Evolutionary conservation across 129 eudicot genomes (phyloP), one percentile per base, ranked within the genome.

Genomic region (Gnaphalium uliginosum): DNA sequence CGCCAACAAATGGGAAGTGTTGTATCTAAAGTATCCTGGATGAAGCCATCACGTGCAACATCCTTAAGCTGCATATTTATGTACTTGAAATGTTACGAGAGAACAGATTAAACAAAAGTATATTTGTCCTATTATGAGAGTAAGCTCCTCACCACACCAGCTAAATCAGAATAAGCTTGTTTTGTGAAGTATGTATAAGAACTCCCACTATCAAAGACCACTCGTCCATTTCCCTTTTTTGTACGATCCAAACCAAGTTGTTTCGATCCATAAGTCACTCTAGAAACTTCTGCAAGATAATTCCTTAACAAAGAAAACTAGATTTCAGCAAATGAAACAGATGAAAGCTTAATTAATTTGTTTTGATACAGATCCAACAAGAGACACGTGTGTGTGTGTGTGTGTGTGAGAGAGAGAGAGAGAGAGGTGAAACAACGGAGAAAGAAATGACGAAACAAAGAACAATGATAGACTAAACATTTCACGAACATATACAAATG

Each of bases 1-100:
- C 73, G 83, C 96, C 96, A 90, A 81, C 96, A 90, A 69, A 90
- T 66, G 32, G 96, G 96, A 21, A 90, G 82, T 14, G 91, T 86
- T 73, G 82, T 72, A 79, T 90, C 96, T 73, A 94, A 88, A 54
- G 81, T 68, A 75, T 88, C 94, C 53, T 43, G 88, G 59, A 82
- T 69, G 64, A 86, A 88, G 73, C 79, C 83, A 69, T 86, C 86
- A 25, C 61, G 71, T n/a, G 86, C 73, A 62, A 84, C 75, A 68
- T 78, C 86, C 79, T 82, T 73, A 76, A 88, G 81, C 96, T 90
- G 89, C 81, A 80, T 7, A 33, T 57, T 27, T 22, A 72, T 41
- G 66, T 24, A 37, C 63, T 63, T 9, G 19, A 73, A 68, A 14
- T 39, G 32, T 70, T 11, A 63, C 48, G 9, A 17, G 26, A 26